Evolutionary conservation across 2,329 filamentous ascomycete species (phyloP).

Genomic region (Xylariaceae sp.): DNA sequence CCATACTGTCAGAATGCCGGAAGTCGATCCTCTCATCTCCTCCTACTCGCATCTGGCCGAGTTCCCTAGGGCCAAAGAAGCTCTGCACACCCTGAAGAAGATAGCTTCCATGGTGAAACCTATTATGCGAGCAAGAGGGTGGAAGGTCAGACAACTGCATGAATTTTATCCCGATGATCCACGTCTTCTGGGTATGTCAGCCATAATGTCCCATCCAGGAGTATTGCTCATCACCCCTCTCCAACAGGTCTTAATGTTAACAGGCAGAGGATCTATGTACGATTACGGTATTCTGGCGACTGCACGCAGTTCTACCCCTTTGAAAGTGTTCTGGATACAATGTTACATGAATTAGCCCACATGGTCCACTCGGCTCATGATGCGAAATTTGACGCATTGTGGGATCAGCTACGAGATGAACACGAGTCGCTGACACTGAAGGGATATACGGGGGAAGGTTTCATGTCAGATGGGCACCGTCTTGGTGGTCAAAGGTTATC

Average conservation of each 20-base stretch:
- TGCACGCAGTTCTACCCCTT: constrained; percentile 72
- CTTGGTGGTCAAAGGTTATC: constrained; percentile 68
- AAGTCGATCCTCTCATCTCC: constrained; percentile 41
- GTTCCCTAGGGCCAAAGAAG: constrained; percentile 45
- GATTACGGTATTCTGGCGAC: constrained; percentile 73
- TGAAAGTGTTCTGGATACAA: constrained; percentile 80
- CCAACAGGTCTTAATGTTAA: constrained; percentile 70
- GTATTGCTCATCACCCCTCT: constrained; percentile 1
- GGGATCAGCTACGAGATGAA: constrained; percentile 86
- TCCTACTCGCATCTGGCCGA: constrained; percentile 46
- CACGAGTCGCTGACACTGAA: constrained; percentile 71
- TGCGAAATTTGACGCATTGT: constrained; percentile 74
- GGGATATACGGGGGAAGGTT: constrained; percentile 88
- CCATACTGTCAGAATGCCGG: constrained; percentile 34
- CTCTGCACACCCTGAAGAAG: constrained; percentile 64
- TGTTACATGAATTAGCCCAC: constrained; percentile 93
- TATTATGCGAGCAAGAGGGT: constrained; percentile 83
- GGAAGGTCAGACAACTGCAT: constrained; percentile 72
- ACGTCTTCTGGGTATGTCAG: constrained; percentile 62
- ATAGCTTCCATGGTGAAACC: constrained; percentile 88
- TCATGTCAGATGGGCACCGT: constrained; percentile 69
- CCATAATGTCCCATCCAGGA: not conserved
- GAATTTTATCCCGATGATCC: constrained; percentile 79
- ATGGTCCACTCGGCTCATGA: constrained; percentile 83
- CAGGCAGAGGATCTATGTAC: constrained; percentile 70